Evolutionary conservation across 2,329 filamentous ascomycete species (phyloP), one percentile per base, ranked within the genome.

Genomic region (Trichoderma polysporum): DNA sequence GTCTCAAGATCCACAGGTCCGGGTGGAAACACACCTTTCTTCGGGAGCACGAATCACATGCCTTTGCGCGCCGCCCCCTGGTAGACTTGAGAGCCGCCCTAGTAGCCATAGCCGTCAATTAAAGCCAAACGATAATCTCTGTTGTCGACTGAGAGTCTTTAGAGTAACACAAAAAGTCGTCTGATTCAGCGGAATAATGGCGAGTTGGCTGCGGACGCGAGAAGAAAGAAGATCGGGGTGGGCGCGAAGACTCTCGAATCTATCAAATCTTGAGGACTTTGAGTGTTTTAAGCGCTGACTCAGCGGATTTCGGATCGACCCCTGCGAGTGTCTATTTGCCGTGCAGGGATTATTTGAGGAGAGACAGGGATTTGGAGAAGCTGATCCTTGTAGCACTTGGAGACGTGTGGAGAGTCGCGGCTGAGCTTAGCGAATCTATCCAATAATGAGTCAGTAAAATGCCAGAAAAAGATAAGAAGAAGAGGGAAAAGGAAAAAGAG

Each of bases 21-120:
- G 22, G 54, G 17, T 19, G 22, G 35, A 12, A 41, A n/a, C 35
- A 2, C 22, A 57, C 54, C 35, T 57, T 57, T 57, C 54, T 57
- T 25, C 54, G 27, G 7, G 54, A 57, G 15, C 54, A 57, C 35
- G 54, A 57, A 57, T 57, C 54, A 29, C 54, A 57, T 9, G 54
- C 54, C 22, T 57, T 57, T 37, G 54, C 54, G n/a, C 54, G 54
- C 35, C 35, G 54, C 29, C 54, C 54, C 54, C 54, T 57, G 54
- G 37, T 56, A 1, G 53, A 56, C 1, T 39, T 57, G 35, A 8
- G 54, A 57, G 54, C 33, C 22, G 35, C 22, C 17, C 35, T 27
- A 41, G 35, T 10, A 27, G 37, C 54, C 54, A 57, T 41, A 6
- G 15, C 2, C 41, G 9, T 10, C 10, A 2, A 27, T n/a, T n/a